Conservation (phyloP, 495 filamentous ascomycete species). For the Neurospora sp. region DNA sequence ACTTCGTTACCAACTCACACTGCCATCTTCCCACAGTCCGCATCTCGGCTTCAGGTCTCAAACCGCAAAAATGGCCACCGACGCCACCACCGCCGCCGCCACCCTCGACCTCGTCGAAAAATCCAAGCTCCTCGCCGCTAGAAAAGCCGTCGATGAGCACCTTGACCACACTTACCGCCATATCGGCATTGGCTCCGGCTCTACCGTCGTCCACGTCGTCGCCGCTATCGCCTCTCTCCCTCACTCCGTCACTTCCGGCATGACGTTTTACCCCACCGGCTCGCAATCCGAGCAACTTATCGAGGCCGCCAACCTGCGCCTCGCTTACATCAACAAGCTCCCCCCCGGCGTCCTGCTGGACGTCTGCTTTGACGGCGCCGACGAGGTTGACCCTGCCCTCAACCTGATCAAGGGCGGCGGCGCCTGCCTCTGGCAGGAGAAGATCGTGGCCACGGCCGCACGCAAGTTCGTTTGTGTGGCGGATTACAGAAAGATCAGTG, state of each 20-base stretch:
- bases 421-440: slow-evolving; percentile 95
- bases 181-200: slow-evolving; percentile 89
- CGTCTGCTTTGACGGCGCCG: slow-evolving; percentile 88
- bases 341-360: slow-evolving; percentile 46
- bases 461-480: slow-evolving; percentile 91
- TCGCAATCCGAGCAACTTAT: slow-evolving; percentile 83
- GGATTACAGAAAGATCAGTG: slow-evolving; percentile 77
- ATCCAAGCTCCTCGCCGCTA: slow-evolving; percentile 77
- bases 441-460: slow-evolving; percentile 77
- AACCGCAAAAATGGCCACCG: slow-evolving; percentile 8
- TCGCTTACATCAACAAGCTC: slow-evolving; percentile 70
- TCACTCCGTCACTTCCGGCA: slow-evolving; percentile 45
- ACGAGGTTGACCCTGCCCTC: slow-evolving; percentile 89
- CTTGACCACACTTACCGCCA: slow-evolving; percentile 60
- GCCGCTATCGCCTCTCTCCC: slow-evolving; percentile 76
- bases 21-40: too few species aligned
- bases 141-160: slow-evolving; percentile 74
- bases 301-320: slow-evolving; percentile 58
- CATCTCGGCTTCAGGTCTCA: too few species aligned
- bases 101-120: slow-evolving; percentile 49
- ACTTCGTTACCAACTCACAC: too few species aligned
- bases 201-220: slow-evolving; percentile 90
- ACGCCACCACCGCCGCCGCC: slow-evolving; percentile 11
- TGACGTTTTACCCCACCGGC: slow-evolving; percentile 84
- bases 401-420: slow-evolving; percentile 98